Evolutionary conservation across 176 grass and related monocot species (phyloP), one percentile per base, ranked within the genome.

Genomic region (Aegilops tauschii): DNA sequence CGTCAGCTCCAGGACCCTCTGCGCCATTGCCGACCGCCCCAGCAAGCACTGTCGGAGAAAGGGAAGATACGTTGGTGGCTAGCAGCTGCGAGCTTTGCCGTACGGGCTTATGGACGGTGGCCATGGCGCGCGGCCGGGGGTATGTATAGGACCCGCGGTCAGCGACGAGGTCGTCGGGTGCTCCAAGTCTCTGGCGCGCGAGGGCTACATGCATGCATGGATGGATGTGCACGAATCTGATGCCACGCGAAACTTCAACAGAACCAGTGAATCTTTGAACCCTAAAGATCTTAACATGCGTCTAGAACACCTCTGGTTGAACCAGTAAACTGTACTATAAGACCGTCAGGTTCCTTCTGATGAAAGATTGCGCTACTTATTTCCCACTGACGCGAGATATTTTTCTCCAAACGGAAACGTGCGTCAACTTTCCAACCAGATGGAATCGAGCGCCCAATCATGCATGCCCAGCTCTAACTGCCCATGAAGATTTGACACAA

Each of bases 1-100:
- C 17, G 91, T 93, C 27, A 93, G 17, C 47, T 93, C 91, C 78
- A 93, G 34, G 66, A 64, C 36, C 31, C 87, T 65, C 68, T 85
- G 81, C 76, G 68, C 34, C 68, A 70, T 70, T 70, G 11, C 34
- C 2, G 2, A 39, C 67, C 34, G 18, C 20, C 67, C 21, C 34
- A 25, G 23, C 23, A 25, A 70, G 35, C 50, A 54, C 16, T 18
- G 16, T 18, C 2, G 50, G 50, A 54, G 50, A 54, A 17, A 54
- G 50, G 50, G 50, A 16, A 54, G 6, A 16, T 18, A 16, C 12
- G 3, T 50, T 13, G 14, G 14, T 52, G 49, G 49, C 49, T 52
- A 52, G 14, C 42, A 27, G 35, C 14, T 12, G 32, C 6, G 21
- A 40, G 34, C 21, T 42, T 18, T 16, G n/a, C 3, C 12, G 71